Conservation (phyloP, 2,329 filamentous ascomycete species). For the Xylaria sp. region DNA sequence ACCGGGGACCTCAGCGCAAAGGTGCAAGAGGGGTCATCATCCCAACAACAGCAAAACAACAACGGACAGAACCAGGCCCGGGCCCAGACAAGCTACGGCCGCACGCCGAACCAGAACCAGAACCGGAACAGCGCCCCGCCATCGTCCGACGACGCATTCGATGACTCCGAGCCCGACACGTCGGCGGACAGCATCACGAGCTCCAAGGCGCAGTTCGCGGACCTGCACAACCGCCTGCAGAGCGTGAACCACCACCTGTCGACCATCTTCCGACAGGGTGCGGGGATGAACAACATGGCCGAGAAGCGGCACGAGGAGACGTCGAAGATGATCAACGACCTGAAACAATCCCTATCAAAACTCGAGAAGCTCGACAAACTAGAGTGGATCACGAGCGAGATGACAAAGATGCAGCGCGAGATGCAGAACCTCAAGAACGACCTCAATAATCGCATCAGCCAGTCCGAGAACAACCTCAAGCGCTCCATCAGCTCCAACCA, state of each 20-base stretch:
- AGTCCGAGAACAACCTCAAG: conserved; percentile 63
- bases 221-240: conserved; percentile 86
- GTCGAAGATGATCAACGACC: conserved; percentile 57
- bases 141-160: conserved; percentile 48
- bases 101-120: conserved; percentile 16
- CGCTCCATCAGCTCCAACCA: conserved; percentile 63
- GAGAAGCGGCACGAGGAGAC: conserved; percentile 68
- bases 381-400: conserved; percentile 55
- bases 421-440: conserved; percentile 67
- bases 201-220: conserved; percentile 75
- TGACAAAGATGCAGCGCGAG: conserved; percentile 67
- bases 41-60: conserved; percentile 41
- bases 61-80: conserved; percentile 49
- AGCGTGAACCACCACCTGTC: conserved; percentile 74
- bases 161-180: conserved; percentile 59
- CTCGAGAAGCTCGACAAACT: conserved; percentile 59
- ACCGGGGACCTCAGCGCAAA: conserved; percentile 58
- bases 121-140: conserved; percentile 34
- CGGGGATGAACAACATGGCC: conserved; percentile 59
- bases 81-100: conserved; percentile 44
- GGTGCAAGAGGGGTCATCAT: conserved; percentile 46
- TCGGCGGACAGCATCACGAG: conserved; percentile 59
- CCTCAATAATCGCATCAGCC: conserved; percentile 59
- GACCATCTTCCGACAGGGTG: conserved; percentile 68
- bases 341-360: conserved; percentile 57